These are phyloP conservation scores for Solanum pimpinellifolium DNA, from an alignment of 257 asterid genomes.

Conservation along the genomic window DNA sequence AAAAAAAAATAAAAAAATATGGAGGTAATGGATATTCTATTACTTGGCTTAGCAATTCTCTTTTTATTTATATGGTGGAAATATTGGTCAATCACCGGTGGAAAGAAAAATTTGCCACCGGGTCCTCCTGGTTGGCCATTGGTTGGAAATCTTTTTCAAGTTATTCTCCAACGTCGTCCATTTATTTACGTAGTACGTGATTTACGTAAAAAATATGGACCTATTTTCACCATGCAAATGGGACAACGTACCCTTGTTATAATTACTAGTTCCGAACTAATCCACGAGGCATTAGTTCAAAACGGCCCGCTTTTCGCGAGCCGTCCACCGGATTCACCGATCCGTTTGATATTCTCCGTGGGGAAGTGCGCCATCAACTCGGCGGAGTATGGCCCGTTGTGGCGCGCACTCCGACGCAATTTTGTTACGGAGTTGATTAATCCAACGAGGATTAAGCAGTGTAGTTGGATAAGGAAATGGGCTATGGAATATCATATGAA, in stretches of 20 bases:
- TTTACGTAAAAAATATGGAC: slow-evolving; percentile 69
- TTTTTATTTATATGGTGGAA: slow-evolving; percentile 65
- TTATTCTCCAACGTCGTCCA: slow-evolving; percentile 66
- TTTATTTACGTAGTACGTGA: slow-evolving; percentile 70
- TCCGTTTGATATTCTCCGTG: slow-evolving; percentile 73
- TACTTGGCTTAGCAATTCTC: slow-evolving; percentile 23
- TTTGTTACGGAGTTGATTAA: slow-evolving; percentile 87
- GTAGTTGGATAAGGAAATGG: slow-evolving; percentile 84
- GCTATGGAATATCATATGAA: slow-evolving; percentile 64
- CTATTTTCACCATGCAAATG: slow-evolving; percentile 94
- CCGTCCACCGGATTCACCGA: slow-evolving; percentile 94
- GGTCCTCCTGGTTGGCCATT: slow-evolving; percentile 99
- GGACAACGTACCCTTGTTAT: slow-evolving; percentile 79
- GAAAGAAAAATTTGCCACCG: slow-evolving; percentile 58
- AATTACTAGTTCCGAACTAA: slow-evolving; percentile 64
- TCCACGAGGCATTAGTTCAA: slow-evolving; percentile 78
- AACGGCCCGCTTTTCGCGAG: slow-evolving; percentile 68
- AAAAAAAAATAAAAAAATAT: slow-evolving; percentile 1
- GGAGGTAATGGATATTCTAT: slow-evolving; percentile 38
- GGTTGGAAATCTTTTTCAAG: slow-evolving; percentile 78
- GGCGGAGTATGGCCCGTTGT: slow-evolving; percentile 84
- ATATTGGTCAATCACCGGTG: slow-evolving; percentile 34
- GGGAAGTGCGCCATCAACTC: slow-evolving; percentile 96
- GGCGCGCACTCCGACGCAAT: slow-evolving; percentile 87
- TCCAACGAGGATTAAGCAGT: slow-evolving; percentile 70